phyloP scores from a whole-genome alignment of 768 basidiomycete genomes.

The Trametopsis cervina region DNA sequence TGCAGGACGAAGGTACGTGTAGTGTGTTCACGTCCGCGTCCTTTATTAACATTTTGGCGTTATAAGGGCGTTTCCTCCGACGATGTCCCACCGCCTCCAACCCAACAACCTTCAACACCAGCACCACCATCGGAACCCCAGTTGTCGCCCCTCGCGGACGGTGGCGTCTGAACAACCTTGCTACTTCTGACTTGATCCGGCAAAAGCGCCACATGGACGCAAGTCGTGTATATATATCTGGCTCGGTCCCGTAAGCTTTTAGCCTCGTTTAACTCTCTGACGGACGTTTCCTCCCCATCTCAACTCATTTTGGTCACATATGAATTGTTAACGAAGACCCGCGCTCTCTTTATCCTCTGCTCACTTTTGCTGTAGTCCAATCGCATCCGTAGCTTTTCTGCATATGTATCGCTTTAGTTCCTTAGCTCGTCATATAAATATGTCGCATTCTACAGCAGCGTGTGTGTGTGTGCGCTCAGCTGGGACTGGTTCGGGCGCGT shows the following conservation, averaged over 20 bases:
- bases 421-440: too few species aligned
- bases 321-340: not conserved
- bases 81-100: not conserved
- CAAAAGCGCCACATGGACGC: not conserved
- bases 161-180: not conserved
- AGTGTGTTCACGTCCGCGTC: not conserved
- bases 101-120: not conserved
- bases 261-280: not conserved
- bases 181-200: not conserved
- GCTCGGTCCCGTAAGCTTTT: not conserved
- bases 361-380: conserved; percentile 8
- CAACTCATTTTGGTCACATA: conserved; percentile 2
- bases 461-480: too few species aligned
- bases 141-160: not conserved
- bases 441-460: too few species aligned
- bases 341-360: conserved; percentile 9
- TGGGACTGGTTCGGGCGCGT: too few species aligned
- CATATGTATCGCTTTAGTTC: conserved; percentile 3
- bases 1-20: conserved; percentile 67
- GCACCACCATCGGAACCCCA: not conserved
- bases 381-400: not conserved
- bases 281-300: not conserved
- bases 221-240: not conserved
- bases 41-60: not conserved
- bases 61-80: conserved; percentile 5